Percentiles rank a stretch among this genome's conserved stretches.
phyloP scores from a whole-genome alignment of 2,329 filamentous ascomycete genomes.

The Exophiala dermatitidis region DNA sequence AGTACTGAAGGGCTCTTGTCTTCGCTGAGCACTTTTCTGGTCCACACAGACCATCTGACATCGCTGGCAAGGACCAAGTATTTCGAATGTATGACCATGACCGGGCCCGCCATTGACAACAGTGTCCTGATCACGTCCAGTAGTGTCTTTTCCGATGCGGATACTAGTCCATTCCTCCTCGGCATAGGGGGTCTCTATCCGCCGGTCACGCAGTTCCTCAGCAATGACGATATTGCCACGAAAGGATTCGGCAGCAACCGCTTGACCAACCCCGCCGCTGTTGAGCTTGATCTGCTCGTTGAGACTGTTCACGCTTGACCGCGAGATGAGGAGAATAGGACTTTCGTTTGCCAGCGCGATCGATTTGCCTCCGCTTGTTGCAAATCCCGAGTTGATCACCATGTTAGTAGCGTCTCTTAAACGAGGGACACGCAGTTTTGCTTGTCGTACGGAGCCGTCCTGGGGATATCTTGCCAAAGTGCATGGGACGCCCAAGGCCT shows the following conservation, averaged over 20 bases:
- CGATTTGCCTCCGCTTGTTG: slow-evolving; percentile 45
- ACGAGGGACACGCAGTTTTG: slow-evolving; percentile 45
- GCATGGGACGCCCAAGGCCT: slow-evolving; percentile 68
- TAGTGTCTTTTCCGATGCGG: slow-evolving; percentile 48
- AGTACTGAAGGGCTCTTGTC: slow-evolving; percentile 80
- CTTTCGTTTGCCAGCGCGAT: slow-evolving; percentile 89
- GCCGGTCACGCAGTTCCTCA: slow-evolving; percentile 35
- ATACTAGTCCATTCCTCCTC: slow-evolving; percentile 73
- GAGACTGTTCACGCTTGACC: slow-evolving; percentile 68
- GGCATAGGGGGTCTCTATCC: slow-evolving; percentile 55
- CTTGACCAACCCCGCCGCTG: slow-evolving; percentile 36
- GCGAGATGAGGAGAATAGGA: slow-evolving; percentile 77
- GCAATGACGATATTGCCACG: slow-evolving; percentile 79
- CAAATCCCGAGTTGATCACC: no score
- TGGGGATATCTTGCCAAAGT: slow-evolving; percentile 76
- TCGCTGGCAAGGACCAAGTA: slow-evolving; percentile 75
- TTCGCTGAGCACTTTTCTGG: slow-evolving; percentile 68
- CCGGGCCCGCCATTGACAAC: no score
- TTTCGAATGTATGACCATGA: slow-evolving; percentile 35
- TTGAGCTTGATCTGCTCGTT: slow-evolving; percentile 63
- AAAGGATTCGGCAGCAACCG: slow-evolving; percentile 67
- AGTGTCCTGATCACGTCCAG: no score
- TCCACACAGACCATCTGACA: slow-evolving; percentile 97
- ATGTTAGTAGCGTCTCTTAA: slow-evolving; percentile 39
- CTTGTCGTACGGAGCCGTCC: slow-evolving; percentile 28